A percentile compares a stretch with the other conserved stretches of the same genome.
These are phyloP conservation scores for Geoglossum glabrum DNA, from an alignment of 495 filamentous ascomycete genomes.

Conservation along the genomic window DNA sequence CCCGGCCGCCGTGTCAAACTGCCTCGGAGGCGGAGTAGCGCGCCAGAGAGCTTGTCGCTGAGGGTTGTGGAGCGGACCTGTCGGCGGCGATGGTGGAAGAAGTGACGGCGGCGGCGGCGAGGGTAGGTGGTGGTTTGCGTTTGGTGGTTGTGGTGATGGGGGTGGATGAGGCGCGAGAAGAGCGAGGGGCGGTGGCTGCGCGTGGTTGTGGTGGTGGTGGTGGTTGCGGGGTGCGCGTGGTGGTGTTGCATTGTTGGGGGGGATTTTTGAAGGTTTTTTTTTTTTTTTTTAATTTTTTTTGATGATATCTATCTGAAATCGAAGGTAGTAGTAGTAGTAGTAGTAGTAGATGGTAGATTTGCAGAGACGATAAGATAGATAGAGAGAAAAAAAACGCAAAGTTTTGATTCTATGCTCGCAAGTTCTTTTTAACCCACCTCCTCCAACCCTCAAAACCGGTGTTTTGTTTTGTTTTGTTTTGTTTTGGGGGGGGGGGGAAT, in stretches of 20 bases:
- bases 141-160: conserved; percentile 7
- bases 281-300: too few relatives aligned
- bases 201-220: neutral
- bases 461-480: neutral
- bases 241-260: too few relatives aligned
- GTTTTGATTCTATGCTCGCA: too few relatives aligned
- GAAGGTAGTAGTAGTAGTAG: too few relatives aligned
- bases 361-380: too few relatives aligned
- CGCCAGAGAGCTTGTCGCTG: conserved; percentile 51
- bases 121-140: conserved; percentile 1
- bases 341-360: too few relatives aligned
- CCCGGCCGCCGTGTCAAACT: conserved; percentile 39
- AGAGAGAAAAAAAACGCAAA: too few relatives aligned
- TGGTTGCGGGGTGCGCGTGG: neutral
- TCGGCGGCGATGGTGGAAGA: conserved; percentile 22
- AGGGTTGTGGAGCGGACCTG: conserved; percentile 35
- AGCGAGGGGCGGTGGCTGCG: neutral
- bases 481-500: neutral
- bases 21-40: conserved; percentile 44
- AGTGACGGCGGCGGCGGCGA: too few relatives aligned
- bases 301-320: too few relatives aligned
- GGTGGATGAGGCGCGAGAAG: neutral
- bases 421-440: neutral
- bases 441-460: neutral
- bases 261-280: neutral